Evolutionary conservation across 192 early-diverging fungal genomes (phyloP), one percentile per base, ranked within the genome.

Genomic region (Chytriomyces sp.): DNA sequence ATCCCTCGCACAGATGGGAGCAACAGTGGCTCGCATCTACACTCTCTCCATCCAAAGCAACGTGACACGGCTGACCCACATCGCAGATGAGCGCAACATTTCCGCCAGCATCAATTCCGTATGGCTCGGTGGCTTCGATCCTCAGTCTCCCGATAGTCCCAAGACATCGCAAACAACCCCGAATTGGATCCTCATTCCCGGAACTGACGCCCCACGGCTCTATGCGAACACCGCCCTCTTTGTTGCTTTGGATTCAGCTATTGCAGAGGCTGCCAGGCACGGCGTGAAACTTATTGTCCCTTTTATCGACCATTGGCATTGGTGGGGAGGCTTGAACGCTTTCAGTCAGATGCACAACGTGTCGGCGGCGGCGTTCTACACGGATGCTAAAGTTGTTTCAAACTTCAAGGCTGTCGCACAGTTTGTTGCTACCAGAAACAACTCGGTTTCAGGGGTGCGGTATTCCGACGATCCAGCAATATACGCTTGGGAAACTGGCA

Each of bases 401-500:
- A 80, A 79, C 50, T 83, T 85, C 46, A 63, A 68, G 49, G 57
- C 80, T 49, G 6, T 86, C 23, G 50, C 85, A 5, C 23, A 70
- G 47, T 80, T 28, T 45, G 67, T 86, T 26, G 49, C 82, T 9
- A 80, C 79, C 48, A 73, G 87, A 35, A 45, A 53, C 66, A 88
- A 88, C 77, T 84, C 85, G 0, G 53, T 86, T 28, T 83, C 80
- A 35, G 84, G 84, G 16, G 49, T 78, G 9, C 59, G 50, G 16
- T 88, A 88, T 70, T 49, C 77, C 6, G 64, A 82, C 59, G 87
- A 88, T 67, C 63, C 82, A 10, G 70, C 82, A 23, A 76, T 88
- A 45, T 68, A 84, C 43, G 85, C 77, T 5, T 83, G 81, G 81
- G 75, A 88, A 61, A 66, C 78, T 2, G 87, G 87, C 45, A 88